A percentile compares a stretch with the other conserved stretches of the same genome.
Evolutionary conservation across 2,329 filamentous ascomycete genomes (phyloP).

Genomic region (Volutella citrinella): DNA sequence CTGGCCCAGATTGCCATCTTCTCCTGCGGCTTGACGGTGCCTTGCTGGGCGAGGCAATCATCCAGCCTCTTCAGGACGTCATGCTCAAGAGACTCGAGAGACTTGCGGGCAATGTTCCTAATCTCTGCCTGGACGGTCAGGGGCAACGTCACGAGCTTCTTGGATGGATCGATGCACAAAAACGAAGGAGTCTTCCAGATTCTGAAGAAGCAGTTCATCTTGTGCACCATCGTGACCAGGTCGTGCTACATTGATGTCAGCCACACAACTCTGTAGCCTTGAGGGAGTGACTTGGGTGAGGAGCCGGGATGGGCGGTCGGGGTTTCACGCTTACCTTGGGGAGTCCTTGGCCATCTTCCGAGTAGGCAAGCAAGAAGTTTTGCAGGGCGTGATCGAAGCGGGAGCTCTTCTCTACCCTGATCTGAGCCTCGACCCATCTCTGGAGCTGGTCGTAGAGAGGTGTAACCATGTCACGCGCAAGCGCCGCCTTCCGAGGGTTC

Average conservation of each 20-base stretch:
- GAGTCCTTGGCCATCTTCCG: constrained; percentile 32
- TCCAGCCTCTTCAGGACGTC: constrained; percentile 40
- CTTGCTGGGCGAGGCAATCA: constrained; percentile 35
- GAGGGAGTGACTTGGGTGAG: no score
- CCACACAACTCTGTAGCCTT: no score
- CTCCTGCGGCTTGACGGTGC: constrained; percentile 36
- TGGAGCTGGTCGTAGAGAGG: constrained; percentile 34
- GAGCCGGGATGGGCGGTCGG: no score
- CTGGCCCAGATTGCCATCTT: constrained; percentile 45
- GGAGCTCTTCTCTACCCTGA: constrained; percentile 29
- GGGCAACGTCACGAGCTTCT: constrained; percentile 35
- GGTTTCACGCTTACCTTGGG: constrained; percentile 35
- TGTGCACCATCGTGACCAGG: constrained; percentile 42
- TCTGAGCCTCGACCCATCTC: constrained; percentile 37
- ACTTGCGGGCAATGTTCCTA: constrained; percentile 36
- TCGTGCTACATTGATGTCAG: constrained; percentile 33
- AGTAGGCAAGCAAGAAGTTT: constrained; percentile 36
- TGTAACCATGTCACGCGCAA: constrained; percentile 35
- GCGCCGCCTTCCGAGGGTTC: constrained; percentile 33
- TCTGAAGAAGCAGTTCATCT: constrained; percentile 48
- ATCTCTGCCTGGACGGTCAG: constrained; percentile 40
- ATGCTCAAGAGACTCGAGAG: constrained; percentile 34
- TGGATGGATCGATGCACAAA: constrained; percentile 37
- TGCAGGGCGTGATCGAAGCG: constrained; percentile 34
- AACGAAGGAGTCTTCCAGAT: constrained; percentile 46